Percentiles rank a stretch among this genome's conserved stretches.
These are phyloP conservation scores for Puccinia triticina DNA, from an alignment of 1,284 basidiomycete species.

Conservation along the genomic window DNA sequence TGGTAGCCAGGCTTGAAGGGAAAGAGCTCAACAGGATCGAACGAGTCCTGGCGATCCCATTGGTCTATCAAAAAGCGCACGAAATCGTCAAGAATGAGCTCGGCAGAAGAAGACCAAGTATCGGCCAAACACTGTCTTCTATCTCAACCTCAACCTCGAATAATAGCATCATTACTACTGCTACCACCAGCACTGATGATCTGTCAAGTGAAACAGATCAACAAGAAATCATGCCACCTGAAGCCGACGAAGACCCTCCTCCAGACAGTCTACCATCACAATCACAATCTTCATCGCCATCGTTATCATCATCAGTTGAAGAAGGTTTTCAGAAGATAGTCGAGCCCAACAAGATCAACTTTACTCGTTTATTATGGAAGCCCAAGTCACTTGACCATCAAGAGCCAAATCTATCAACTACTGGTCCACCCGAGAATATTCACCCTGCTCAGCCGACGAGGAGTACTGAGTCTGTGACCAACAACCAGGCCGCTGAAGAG, in stretches of 20 bases:
- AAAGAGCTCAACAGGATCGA: slow-evolving; percentile 27
- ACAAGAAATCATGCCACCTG: slow-evolving; percentile 9
- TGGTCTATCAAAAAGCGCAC: slow-evolving; percentile 5
- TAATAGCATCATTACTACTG: neutral
- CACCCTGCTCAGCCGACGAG: neutral
- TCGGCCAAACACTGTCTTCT: neutral
- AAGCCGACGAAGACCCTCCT: slow-evolving; percentile 38
- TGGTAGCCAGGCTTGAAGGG: slow-evolving; percentile 6
- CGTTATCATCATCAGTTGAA: neutral
- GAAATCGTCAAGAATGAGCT: slow-evolving; percentile 21
- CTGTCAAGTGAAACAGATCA: neutral
- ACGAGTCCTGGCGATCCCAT: slow-evolving; percentile 24
- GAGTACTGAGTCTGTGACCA: neutral
- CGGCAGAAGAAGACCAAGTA: neutral
- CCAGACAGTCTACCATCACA: neutral
- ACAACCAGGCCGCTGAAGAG: neutral
- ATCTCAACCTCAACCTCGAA: slow-evolving; percentile 16
- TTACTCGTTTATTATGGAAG: slow-evolving; percentile 38
- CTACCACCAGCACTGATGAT: neutral
- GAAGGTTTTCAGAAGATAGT: neutral
- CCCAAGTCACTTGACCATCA: slow-evolving; percentile 1
- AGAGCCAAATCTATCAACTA: neutral
- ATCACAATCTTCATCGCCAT: neutral
- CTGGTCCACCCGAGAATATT: neutral
- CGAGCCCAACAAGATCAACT: slow-evolving; percentile 7